Evolutionary conservation across 2,329 filamentous ascomycete genomes (phyloP), one percentile per base, ranked within the genome.

Genomic region (Fusarium siculi): DNA sequence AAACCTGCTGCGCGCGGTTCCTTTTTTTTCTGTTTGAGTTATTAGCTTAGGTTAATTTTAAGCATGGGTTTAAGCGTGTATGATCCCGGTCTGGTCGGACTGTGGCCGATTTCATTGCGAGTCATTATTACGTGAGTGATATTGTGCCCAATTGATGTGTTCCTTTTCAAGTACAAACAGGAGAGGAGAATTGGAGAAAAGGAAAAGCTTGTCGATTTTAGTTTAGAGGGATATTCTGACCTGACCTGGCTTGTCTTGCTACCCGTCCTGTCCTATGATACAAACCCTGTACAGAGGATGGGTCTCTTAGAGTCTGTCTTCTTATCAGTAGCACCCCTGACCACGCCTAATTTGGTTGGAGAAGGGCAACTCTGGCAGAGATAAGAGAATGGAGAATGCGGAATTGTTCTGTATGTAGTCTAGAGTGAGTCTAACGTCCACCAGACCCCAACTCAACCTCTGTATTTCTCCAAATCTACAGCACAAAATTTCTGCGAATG

Each of bases 31-130:
- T 47, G 28, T 34, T 23, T 18, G 30, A n/a, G 19, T 32, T 32
- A 32, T 34, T 23, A 30, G 30, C 14, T 47, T 49, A 36, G 49
- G 30, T 52, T 59, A 70, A 49, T 59, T 69, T 70, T 69, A 68
- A 74, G 71, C 71, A 72, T 73, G 71, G 66, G 54, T 65, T 73
- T 74, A 74, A 74, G 71, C 70, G 58, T 63, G 53, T 30, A 36
- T 39, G 23, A 59, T 28, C 56, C 43, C 36, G 42, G 53, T 23
- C 39, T 62, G 47, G 37, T 57, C 66, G 66, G 67, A 68, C 32
- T 54, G n/a, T 59, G 70, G 19, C 70, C 70, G 70, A 72, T 46
- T 60, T 34, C 34, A 19, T 55, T 62, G 65, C 46, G 47, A 70
- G 66, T 54, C 52, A 65, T 68, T 47, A 28, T 47, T 52, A 57